A percentile compares a stretch with the other conserved stretches of the same genome.
Evolutionary conservation across 176 grass and related monocot species (phyloP).

Genomic region (Juncus inflexus): DNA sequence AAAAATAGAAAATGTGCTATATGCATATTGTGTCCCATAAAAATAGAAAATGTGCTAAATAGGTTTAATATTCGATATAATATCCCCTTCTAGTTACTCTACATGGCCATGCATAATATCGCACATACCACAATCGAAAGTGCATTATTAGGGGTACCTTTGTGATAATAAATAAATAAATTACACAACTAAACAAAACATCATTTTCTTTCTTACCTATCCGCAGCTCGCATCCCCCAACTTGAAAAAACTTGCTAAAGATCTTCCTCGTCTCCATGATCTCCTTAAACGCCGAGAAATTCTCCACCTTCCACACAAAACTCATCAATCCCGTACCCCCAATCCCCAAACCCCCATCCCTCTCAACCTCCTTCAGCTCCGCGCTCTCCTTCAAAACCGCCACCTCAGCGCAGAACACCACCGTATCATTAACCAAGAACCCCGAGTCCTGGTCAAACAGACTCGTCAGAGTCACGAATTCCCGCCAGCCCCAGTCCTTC

Average conservation of each 20-base stretch:
- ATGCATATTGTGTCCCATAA: too few species aligned
- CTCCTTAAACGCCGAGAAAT: conserved; percentile 92
- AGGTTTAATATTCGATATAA: too few species aligned
- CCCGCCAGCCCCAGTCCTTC: conserved; percentile 98
- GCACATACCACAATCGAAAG: too few species aligned
- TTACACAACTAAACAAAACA: conserved; percentile 10
- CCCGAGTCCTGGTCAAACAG: conserved; percentile 96
- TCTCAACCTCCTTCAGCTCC: conserved; percentile 55
- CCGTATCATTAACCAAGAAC: conserved; percentile 82
- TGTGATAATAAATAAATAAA: conserved; percentile 13
- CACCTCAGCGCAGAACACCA: conserved; percentile 84
- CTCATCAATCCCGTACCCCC: conserved; percentile 24
- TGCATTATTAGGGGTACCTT: too few species aligned
- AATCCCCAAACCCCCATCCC: conserved; percentile 41
- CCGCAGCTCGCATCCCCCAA: conserved; percentile 89
- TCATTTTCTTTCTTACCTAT: conserved; percentile 57
- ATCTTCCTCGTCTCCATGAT: conserved; percentile 98
- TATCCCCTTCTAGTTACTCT: too few species aligned
- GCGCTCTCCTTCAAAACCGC: conserved; percentile 85
- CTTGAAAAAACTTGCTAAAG: conserved; percentile 96
- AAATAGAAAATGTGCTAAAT: too few species aligned
- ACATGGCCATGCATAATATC: too few species aligned
- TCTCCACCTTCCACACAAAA: conserved; percentile 97
- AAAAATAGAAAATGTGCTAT: too few species aligned
- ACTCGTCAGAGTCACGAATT: conserved; percentile 88